These are phyloP conservation scores for Skeletonema grethae DNA, from an alignment of 108 stramenopile species.

Conservation along the genomic window DNA sequence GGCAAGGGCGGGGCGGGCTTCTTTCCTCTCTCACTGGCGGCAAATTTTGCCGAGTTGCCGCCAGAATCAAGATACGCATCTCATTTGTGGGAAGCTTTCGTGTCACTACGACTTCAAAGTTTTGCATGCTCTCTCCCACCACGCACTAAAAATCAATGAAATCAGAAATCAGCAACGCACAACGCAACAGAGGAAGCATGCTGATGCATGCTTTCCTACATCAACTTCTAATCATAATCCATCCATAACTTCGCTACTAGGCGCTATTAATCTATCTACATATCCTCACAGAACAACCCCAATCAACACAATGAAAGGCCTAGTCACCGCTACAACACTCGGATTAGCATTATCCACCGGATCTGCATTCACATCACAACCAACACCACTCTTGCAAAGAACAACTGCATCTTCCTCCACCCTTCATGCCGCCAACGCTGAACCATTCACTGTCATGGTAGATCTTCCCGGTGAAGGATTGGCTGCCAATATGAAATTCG, in stretches of 20 bases:
- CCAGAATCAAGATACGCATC: neutral
- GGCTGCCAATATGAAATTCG: slow-evolving; percentile 61
- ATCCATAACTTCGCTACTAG: too few species aligned
- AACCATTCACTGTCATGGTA: slow-evolving; percentile 53
- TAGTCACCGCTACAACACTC: neutral
- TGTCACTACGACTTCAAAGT: neutral
- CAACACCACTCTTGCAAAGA: neutral
- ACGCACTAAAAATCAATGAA: too few species aligned
- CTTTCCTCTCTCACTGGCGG: too few species aligned
- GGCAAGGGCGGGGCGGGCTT: too few species aligned
- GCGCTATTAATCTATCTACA: too few species aligned
- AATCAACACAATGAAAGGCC: neutral
- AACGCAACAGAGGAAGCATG: too few species aligned
- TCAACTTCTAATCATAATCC: too few species aligned
- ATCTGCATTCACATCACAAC: neutral
- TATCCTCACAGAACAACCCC: too few species aligned
- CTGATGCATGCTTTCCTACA: too few species aligned
- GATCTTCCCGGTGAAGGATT: slow-evolving; percentile 63
- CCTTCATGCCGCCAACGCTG: slow-evolving; percentile 8
- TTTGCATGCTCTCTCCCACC: too few species aligned
- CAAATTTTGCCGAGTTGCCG: neutral
- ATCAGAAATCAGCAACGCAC: too few species aligned
- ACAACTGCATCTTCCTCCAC: slow-evolving; percentile 12
- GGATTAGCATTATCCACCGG: neutral
- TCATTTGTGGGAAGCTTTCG: neutral